Percentiles rank a stretch among this genome's conserved stretches.
These are phyloP conservation scores for Pseudoscleropodium purum DNA, from an alignment of 225 moss, liverwort and hornwort genomes.

Conservation along the genomic window DNA sequence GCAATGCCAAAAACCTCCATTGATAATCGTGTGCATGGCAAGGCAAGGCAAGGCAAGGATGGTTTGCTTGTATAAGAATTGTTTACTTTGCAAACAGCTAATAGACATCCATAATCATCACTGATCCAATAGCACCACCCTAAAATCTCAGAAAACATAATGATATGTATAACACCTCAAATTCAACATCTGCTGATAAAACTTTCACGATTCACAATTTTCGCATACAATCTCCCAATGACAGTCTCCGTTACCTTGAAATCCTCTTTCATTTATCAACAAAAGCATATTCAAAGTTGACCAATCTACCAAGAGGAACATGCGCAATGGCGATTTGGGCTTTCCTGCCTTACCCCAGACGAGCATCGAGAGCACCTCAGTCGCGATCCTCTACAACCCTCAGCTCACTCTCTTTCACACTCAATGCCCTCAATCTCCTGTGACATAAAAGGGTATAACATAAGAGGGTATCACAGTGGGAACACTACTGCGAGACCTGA, in stretches of 20 bases:
- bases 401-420: neutral
- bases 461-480: neutral
- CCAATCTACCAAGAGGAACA: neutral
- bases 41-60: neutral
- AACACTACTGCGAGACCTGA: neutral
- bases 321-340: neutral
- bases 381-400: neutral
- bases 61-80: neutral
- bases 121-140: neutral
- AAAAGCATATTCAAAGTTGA: neutral
- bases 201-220: neutral
- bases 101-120: neutral
- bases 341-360: neutral
- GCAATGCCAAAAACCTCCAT: neutral
- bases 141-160: neutral
- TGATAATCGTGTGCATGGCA: neutral
- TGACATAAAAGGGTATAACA: neutral
- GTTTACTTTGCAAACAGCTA: neutral
- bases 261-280: neutral
- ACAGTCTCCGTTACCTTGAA: too few species aligned
- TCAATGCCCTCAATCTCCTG: neutral
- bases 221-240: neutral
- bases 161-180: neutral
- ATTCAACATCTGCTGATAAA: neutral
- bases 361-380: neutral